Base-by-base conservation (phyloP, 169 alveolate species). In the Eimeria tenella region DNA sequence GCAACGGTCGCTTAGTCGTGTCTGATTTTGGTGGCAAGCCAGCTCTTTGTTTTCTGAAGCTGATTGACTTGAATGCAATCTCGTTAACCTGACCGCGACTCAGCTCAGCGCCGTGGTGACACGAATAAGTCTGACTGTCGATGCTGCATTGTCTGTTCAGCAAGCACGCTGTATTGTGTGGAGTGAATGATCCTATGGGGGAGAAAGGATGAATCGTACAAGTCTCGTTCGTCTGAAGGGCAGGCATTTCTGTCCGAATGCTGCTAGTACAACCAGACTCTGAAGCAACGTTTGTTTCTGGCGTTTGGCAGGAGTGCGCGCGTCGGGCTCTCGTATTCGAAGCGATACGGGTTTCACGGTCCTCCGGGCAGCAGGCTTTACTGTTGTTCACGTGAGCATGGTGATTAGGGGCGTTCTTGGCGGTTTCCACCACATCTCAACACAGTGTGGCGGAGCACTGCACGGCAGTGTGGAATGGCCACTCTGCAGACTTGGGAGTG, bases 191-290 rank as follows among this genome's bases (percentile, higher is more conserved):
- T 65, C 4, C 21, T 17, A 6, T 11, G 74, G 17, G 79, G 62
- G 0, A 19, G 52, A 23, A 50, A 53, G 68, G 88, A 79, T 79
- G 88, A 79, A 7, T 56, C n/a, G 58, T 73, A 5, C 19, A 10
- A 79, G 88, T 79, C 88, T 79, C 70, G 88, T 79, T 79, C 88
- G 88, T 79, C 88, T 79, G 88, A 79, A 15, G 88, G 70, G 70
- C 88, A 10, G 88, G 17, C 4, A 50, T 5, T 4, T 55, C 88
- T 50, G 88, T 79, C 88, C 88, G 10, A 50, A 25, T 79, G 88
- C 88, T 79, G 88, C 88, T 19, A 79, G 71, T 70, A 55, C n/a
- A 79, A 79, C 88, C 88, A 79, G 88, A 79, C 88, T 79, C 88
- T 79, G 88, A 79, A 55, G 71, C 71, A 79, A 52, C 88, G 10